A percentile compares a stretch with the other conserved stretches of the same genome.
These are phyloP conservation scores for Rhexocercosporidium sp. DNA, from an alignment of 2,329 filamentous ascomycete genomes.

Conservation along the genomic window DNA sequence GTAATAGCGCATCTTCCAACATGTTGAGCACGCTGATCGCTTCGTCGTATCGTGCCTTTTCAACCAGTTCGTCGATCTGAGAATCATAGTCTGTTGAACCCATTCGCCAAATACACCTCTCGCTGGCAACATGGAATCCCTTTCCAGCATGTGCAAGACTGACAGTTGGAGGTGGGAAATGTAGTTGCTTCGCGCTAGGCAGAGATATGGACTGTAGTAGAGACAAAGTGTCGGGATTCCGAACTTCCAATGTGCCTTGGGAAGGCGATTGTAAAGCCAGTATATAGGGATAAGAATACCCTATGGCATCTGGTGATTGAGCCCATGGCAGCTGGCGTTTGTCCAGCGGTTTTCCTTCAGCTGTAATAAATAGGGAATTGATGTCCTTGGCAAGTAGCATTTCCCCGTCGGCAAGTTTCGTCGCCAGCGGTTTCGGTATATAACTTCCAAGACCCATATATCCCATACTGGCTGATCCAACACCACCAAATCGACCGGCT, in stretches of 20 bases:
- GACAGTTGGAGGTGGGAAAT: conserved; percentile 90
- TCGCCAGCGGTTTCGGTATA: conserved; percentile 87
- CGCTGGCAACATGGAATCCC: conserved; percentile 91
- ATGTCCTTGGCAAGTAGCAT: conserved; percentile 97
- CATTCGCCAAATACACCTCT: conserved; percentile 95
- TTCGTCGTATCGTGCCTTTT: conserved; percentile 79
- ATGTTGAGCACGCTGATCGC: conserved; percentile 87
- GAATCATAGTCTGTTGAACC: conserved; percentile 88
- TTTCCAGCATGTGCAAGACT: conserved; percentile 96
- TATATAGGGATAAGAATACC: conserved; percentile 96
- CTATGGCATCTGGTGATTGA: conserved; percentile 84
- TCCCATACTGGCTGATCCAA: conserved; percentile 87
- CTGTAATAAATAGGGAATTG: conserved; percentile 90
- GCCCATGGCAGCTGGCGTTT: conserved; percentile 93
- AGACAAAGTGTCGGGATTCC: conserved; percentile 91
- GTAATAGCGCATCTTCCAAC: conserved; percentile 89
- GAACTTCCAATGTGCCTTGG: conserved; percentile 85
- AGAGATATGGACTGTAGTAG: conserved; percentile 84
- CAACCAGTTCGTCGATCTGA: conserved; percentile 83
- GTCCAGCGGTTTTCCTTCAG: conserved; percentile 79
- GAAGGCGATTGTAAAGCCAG: conserved; percentile 82
- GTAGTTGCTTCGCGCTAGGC: conserved; percentile 80
- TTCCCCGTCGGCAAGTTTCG: conserved; percentile 80
- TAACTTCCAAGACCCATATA: conserved; percentile 95
- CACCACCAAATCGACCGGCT: conserved; percentile 75